Conservation (phyloP, 371 early-diverging fungal species). For the Mucor irregularis region DNA sequence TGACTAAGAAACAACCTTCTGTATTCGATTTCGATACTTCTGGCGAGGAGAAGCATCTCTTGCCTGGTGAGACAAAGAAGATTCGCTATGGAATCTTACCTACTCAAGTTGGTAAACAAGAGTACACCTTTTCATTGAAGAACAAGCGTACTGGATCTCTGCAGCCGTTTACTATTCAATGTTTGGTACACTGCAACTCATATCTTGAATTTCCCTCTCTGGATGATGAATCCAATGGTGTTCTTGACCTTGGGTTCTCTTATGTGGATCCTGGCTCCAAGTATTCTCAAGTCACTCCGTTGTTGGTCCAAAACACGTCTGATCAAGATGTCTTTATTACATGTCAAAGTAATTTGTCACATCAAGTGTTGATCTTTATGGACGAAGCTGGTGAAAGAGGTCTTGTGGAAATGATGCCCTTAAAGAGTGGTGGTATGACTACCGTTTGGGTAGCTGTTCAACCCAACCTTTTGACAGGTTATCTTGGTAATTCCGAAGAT, state of each 20-base stretch:
- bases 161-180: slow-evolving; percentile 57
- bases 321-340: slow-evolving; percentile 66
- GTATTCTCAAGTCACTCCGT: slow-evolving; percentile 74
- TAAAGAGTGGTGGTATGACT: slow-evolving; percentile 53
- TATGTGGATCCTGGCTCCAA: slow-evolving; percentile 80
- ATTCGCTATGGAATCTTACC: slow-evolving; percentile 64
- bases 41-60: slow-evolving; percentile 26
- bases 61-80: slow-evolving; percentile 58
- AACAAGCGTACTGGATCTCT: slow-evolving; percentile 34
- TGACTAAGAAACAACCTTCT: slow-evolving; percentile 22
- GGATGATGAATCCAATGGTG: slow-evolving; percentile 54
- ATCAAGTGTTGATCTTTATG: slow-evolving; percentile 80
- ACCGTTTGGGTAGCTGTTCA: slow-evolving; percentile 83
- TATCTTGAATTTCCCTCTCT: slow-evolving; percentile 71
- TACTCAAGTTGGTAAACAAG: slow-evolving; percentile 53
- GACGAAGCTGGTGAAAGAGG: slow-evolving; percentile 70
- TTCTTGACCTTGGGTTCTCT: slow-evolving; percentile 80
- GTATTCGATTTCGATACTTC: slow-evolving; percentile 36
- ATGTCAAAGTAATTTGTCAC: slow-evolving; percentile 78
- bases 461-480: slow-evolving; percentile 64
- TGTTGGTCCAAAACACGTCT: slow-evolving; percentile 72
- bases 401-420: slow-evolving; percentile 55
- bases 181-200: slow-evolving; percentile 54
- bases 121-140: slow-evolving; percentile 48
- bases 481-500: slow-evolving; percentile 43